These are phyloP conservation scores for Prunella vulgaris DNA, from an alignment of 257 asterid species.

Conservation along the genomic window DNA sequence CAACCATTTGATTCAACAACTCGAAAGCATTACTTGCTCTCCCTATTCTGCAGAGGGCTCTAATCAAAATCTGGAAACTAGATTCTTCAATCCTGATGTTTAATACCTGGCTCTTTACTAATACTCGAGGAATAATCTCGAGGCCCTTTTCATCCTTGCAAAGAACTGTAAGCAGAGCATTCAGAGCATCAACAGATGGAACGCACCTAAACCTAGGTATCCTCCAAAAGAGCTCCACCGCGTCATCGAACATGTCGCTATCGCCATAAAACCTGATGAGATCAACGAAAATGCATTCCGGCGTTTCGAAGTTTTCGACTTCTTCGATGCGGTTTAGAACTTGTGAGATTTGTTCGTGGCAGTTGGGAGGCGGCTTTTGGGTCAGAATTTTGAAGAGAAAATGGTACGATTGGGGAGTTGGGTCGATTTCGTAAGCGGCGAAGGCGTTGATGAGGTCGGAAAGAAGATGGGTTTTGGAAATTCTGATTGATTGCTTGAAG, in stretches of 20 bases:
- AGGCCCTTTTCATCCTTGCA: slow-evolving; percentile 40
- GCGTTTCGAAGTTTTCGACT: slow-evolving; percentile 48
- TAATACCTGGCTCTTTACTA: slow-evolving; percentile 42
- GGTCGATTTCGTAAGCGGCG: slow-evolving; percentile 44
- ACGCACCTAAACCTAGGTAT: slow-evolving; percentile 55
- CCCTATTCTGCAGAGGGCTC: slow-evolving; percentile 58
- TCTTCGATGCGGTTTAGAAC: slow-evolving; percentile 47
- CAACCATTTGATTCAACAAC: slow-evolving; percentile 44
- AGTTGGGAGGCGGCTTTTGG: slow-evolving; percentile 29
- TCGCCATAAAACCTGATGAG: slow-evolving; percentile 58
- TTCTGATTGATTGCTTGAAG: slow-evolving; percentile 37
- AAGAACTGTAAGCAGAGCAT: slow-evolving; percentile 49
- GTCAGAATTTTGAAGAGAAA: slow-evolving; percentile 42
- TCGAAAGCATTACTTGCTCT: slow-evolving; percentile 38
- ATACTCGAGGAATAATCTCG: slow-evolving; percentile 41
- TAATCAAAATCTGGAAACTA: slow-evolving; percentile 48
- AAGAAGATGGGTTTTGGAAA: slow-evolving; percentile 36
- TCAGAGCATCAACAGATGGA: slow-evolving; percentile 46
- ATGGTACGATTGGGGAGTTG: slow-evolving; percentile 55
- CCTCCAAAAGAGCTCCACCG: slow-evolving; percentile 52
- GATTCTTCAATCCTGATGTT: slow-evolving; percentile 58
- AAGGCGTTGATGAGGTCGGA: slow-evolving; percentile 41
- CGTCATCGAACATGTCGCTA: slow-evolving; percentile 34
- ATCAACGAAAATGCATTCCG: slow-evolving; percentile 49
- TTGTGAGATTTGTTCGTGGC: slow-evolving; percentile 37